Evolutionary conservation across 345 rosid species (phyloP).

Genomic region (Hirschfeldia incana): DNA sequence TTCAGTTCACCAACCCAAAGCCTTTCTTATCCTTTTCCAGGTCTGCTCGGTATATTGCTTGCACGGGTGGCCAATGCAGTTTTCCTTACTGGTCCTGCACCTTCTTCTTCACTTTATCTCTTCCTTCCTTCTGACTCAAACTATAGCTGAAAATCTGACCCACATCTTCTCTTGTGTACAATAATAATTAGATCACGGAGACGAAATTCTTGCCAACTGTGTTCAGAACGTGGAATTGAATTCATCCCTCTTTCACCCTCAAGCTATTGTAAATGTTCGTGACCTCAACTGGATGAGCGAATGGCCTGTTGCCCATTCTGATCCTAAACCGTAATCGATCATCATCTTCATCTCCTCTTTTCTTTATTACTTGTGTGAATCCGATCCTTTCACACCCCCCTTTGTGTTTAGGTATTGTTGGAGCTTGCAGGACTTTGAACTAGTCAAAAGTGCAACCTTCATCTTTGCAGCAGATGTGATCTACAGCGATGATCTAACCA

Average conservation of each 20-base stretch:
- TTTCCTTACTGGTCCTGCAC: slow-evolving; percentile 61
- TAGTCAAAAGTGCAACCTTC: slow-evolving; percentile 28
- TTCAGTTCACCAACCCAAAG: too few relatives aligned
- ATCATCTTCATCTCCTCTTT: slow-evolving; percentile 2
- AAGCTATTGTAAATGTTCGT: slow-evolving; percentile 54
- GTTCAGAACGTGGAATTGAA: slow-evolving; percentile 53
- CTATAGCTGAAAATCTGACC: neutral
- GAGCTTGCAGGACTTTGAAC: slow-evolving; percentile 37
- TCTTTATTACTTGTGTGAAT: neutral
- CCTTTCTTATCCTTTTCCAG: slow-evolving; percentile 40
- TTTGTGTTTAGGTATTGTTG: slow-evolving; percentile 33
- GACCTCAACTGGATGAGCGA: slow-evolving; percentile 74
- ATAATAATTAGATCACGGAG: slow-evolving; percentile 50
- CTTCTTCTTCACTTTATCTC: neutral
- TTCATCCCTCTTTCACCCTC: slow-evolving; percentile 44
- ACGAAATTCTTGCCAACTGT: slow-evolving; percentile 72
- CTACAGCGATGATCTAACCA: slow-evolving; percentile 42
- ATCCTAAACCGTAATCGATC: slow-evolving; percentile 42
- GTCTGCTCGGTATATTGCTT: slow-evolving; percentile 73
- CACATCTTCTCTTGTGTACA: neutral
- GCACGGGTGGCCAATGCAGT: slow-evolving; percentile 66
- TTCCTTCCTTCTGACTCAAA: neutral
- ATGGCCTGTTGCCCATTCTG: slow-evolving; percentile 60
- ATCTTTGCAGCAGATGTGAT: slow-evolving; percentile 41
- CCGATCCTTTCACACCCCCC: neutral